Conservation (phyloP, 331 rosid species). For the Quercus lobata region DNA sequence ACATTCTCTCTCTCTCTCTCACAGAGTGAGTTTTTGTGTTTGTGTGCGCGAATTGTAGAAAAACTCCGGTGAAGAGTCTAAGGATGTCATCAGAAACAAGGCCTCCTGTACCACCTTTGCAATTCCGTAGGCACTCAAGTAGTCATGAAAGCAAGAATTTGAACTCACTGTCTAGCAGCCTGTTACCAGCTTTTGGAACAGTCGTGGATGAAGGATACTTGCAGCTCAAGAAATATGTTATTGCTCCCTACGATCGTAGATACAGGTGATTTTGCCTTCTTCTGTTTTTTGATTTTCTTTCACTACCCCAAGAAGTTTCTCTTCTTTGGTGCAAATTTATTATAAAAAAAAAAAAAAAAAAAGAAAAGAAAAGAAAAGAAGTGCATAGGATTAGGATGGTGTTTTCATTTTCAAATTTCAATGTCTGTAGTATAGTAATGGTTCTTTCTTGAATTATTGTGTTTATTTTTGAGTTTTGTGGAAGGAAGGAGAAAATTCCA, state of each 20-base stretch:
- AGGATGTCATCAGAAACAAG: conserved; percentile 26
- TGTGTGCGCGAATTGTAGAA: neutral
- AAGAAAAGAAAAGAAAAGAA: fast-evolving
- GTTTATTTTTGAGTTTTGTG: too few species aligned
- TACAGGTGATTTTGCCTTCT: conserved; percentile 42
- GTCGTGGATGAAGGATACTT: conserved; percentile 43
- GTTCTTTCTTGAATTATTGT: too few species aligned
- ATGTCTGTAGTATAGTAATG: too few species aligned
- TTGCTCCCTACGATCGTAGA: conserved; percentile 72
- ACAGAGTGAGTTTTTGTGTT: neutral
- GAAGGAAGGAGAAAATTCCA: too few species aligned
- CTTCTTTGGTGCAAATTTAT: neutral
- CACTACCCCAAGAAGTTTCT: neutral
- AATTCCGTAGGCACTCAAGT: conserved; percentile 49
- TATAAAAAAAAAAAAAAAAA: too few species aligned
- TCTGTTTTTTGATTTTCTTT: neutral
- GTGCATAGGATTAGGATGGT: too few species aligned
- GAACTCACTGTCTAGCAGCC: conserved; percentile 64
- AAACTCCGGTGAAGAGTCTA: neutral
- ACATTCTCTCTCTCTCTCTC: neutral
- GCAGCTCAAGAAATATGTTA: conserved; percentile 45
- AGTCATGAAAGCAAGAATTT: conserved; percentile 46
- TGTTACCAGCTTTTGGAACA: conserved; percentile 74
- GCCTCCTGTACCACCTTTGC: conserved; percentile 39
- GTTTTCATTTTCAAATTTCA: too few species aligned